Conservation (phyloP, 192 early-diverging fungal species). For the Coemansia sp. region DNA sequence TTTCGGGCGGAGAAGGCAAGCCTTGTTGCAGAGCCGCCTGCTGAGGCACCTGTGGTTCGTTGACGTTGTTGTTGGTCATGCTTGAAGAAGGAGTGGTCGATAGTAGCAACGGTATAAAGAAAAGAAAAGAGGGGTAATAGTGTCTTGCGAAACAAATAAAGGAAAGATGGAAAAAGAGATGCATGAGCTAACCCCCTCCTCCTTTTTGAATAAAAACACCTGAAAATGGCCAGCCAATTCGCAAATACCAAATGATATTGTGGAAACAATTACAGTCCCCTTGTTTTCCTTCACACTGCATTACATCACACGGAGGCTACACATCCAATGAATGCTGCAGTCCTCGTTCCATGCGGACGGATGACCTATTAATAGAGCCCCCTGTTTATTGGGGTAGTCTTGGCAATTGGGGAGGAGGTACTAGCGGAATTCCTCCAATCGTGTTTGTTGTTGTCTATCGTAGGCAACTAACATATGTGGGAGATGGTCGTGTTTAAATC, state of each 20-base stretch:
- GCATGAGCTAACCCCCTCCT: too few species aligned
- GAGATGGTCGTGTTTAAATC: too few species aligned
- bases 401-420: too few species aligned
- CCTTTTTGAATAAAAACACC: too few species aligned
- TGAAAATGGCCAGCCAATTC: not conserved
- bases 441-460: too few species aligned
- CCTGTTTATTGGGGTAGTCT: too few species aligned
- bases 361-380: too few species aligned
- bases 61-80: conserved; percentile 2
- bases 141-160: not conserved
- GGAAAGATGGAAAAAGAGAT: not conserved
- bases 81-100: not conserved
- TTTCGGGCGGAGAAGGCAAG: not conserved
- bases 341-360: not conserved
- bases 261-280: not conserved
- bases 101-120: not conserved
- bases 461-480: too few species aligned
- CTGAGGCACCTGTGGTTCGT: not conserved
- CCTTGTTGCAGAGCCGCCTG: not conserved
- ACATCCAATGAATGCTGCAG: not conserved
- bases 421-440: too few species aligned
- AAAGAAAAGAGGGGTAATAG: not conserved
- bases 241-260: not conserved
- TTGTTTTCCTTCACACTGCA: not conserved
- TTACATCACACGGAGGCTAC: not conserved